These are phyloP conservation scores for Phallus indusiatus DNA, from an alignment of 768 basidiomycete species.

Conservation along the genomic window DNA sequence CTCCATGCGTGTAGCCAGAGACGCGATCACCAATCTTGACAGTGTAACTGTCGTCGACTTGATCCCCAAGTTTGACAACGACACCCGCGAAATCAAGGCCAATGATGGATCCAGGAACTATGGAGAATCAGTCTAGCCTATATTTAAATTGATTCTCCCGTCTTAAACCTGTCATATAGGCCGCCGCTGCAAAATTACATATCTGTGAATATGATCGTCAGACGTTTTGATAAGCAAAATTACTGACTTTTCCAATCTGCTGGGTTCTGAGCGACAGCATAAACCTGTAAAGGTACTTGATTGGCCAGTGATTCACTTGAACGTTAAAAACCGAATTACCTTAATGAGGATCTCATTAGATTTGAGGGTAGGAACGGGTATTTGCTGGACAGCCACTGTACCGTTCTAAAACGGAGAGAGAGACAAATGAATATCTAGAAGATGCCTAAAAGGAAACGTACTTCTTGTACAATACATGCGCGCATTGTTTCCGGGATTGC, in stretches of 20 bases:
- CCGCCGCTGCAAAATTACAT: background rate
- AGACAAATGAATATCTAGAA: background rate
- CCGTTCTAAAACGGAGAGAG: background rate
- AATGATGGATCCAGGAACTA: background rate
- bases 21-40: background rate
- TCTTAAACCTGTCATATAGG: background rate
- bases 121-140: background rate
- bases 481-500: background rate
- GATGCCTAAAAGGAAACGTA: background rate
- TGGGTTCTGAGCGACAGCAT: slow-evolving; percentile 1
- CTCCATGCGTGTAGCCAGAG: background rate
- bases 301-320: background rate
- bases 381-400: background rate
- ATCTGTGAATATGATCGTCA: too few species aligned
- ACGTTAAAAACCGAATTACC: background rate
- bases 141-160: background rate
- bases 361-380: background rate
- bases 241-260: slow-evolving; percentile 5
- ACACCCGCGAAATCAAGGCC: slow-evolving; percentile 1
- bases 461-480: background rate
- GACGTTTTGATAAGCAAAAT: background rate
- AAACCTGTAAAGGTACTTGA: background rate
- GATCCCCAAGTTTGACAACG: background rate
- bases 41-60: background rate
- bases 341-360: background rate